Evolutionary conservation across 768 basidiomycete species (phyloP).

Genomic region (Macrolepiota dolichaula): DNA sequence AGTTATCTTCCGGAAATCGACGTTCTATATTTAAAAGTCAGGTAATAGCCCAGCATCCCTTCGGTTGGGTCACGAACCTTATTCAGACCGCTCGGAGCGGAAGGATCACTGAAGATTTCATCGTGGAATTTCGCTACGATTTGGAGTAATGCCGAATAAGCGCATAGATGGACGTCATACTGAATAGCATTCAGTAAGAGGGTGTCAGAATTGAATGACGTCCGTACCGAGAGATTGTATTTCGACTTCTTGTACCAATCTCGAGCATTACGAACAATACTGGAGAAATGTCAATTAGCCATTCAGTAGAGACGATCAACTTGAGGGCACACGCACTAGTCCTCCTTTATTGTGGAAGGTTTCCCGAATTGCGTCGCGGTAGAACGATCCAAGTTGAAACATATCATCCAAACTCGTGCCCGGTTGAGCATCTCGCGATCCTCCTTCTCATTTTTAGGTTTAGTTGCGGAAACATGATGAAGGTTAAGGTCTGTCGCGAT

Average conservation of each 20-base stretch:
- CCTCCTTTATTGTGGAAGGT: slow-evolving; percentile 84
- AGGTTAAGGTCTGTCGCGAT: slow-evolving; percentile 90
- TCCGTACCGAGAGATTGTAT: slow-evolving; percentile 52
- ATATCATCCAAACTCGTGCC: slow-evolving; percentile 87
- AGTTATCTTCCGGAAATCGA: slow-evolving; percentile 68
- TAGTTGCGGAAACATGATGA: slow-evolving; percentile 59
- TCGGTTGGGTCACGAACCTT: slow-evolving; percentile 39
- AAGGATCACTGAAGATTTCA: slow-evolving; percentile 70
- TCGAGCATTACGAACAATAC: slow-evolving; percentile 64
- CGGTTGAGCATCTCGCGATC: slow-evolving; percentile 84
- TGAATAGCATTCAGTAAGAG: slow-evolving; percentile 22
- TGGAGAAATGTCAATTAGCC: slow-evolving; percentile 18
- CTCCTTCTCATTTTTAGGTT: slow-evolving; percentile 69
- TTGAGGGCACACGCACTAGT: slow-evolving; percentile 48
- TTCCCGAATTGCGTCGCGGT: slow-evolving; percentile 89
- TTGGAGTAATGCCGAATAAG: slow-evolving; percentile 64
- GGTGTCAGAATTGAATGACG: not conserved
- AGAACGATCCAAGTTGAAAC: slow-evolving; percentile 85
- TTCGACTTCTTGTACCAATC: slow-evolving; percentile 75
- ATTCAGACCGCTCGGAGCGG: slow-evolving; percentile 65
- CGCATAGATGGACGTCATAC: slow-evolving; percentile 78
- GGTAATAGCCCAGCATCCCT: not conserved
- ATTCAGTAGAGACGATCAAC: not conserved
- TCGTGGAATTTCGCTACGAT: slow-evolving; percentile 76
- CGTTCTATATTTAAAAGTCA: slow-evolving; percentile 35